Evolutionary conservation across 371 early-diverging fungal genomes (phyloP).

Genomic region (Apophysomyces ossiformis): DNA sequence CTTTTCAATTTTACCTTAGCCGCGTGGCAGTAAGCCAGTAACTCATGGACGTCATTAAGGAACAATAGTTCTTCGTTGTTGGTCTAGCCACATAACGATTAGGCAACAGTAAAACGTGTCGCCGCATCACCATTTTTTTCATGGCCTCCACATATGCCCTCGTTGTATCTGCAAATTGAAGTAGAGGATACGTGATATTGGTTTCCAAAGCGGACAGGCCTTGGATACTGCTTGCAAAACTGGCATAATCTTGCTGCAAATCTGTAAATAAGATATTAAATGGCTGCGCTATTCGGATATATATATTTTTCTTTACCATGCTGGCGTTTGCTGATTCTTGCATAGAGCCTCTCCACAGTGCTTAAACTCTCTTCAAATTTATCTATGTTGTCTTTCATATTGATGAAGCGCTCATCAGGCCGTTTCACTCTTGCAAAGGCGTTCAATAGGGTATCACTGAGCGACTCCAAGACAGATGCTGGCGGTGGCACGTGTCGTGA

Average conservation of each 20-base stretch:
- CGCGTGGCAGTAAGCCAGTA: constrained; percentile 84
- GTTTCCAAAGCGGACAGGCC: constrained; percentile 86
- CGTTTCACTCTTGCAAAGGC: constrained; percentile 86
- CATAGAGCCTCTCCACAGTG: constrained; percentile 76
- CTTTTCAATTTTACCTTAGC: constrained; percentile 65
- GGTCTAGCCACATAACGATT: constrained; percentile 22
- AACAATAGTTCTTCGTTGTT: constrained; percentile 75
- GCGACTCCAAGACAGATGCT: constrained; percentile 56
- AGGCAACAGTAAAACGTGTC: background rate
- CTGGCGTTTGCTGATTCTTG: constrained; percentile 79
- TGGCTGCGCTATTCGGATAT: background rate
- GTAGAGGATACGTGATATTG: constrained; percentile 75
- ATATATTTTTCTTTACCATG: constrained; percentile 16
- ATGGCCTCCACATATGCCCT: constrained; percentile 67
- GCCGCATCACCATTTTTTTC: constrained; percentile 64
- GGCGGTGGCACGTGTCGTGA: constrained; percentile 55
- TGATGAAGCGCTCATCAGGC: constrained; percentile 84
- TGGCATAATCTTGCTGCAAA: constrained; percentile 75
- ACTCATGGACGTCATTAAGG: constrained; percentile 82
- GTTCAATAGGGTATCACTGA: constrained; percentile 85
- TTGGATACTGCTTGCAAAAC: constrained; percentile 74
- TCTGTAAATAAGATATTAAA: constrained; percentile 42
- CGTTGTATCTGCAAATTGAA: constrained; percentile 75
- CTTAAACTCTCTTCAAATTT: constrained; percentile 85
- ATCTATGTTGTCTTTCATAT: constrained; percentile 78